Evolutionary conservation across 306 rosid genomes (phyloP).

Genomic region (Castanea sativa): DNA sequence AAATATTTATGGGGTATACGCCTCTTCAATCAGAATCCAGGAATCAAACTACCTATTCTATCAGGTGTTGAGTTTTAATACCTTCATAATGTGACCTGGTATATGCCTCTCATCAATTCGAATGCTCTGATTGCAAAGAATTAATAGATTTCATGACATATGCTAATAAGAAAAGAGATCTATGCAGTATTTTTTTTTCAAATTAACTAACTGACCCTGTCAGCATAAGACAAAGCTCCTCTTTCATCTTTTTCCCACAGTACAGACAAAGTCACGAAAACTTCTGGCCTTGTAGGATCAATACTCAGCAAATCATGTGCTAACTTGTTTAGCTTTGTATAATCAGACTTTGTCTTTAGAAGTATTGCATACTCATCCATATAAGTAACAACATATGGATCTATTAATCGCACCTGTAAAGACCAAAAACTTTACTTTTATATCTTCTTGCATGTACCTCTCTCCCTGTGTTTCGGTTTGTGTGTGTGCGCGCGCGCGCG

Average conservation of each 20-base stretch:
- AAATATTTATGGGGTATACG: background rate
- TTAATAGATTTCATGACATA: constrained; percentile 28
- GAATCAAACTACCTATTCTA: constrained; percentile 6
- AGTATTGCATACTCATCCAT: constrained; percentile 99
- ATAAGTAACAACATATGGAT: constrained; percentile 81
- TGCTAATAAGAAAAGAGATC: constrained; percentile 21
- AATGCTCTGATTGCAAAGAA: constrained; percentile 65
- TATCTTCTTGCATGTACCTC: constrained; percentile 2
- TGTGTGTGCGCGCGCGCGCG: background rate
- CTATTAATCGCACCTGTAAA: constrained; percentile 82
- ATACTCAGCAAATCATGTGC: constrained; percentile 84
- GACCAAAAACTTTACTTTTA: constrained; percentile 27
- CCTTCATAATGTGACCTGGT: constrained; percentile 94
- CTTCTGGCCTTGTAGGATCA: constrained; percentile 96
- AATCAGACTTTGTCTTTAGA: constrained; percentile 84
- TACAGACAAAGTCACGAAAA: constrained; percentile 88
- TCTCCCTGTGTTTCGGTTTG: background rate
- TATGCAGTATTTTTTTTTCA: constrained; percentile 11
- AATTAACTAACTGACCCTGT: constrained; percentile 60
- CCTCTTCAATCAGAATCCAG: constrained; percentile 9
- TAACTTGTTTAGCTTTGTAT: constrained; percentile 79
- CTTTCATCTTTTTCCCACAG: constrained; percentile 95
- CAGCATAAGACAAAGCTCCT: constrained; percentile 91
- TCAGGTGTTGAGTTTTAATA: constrained; percentile 29
- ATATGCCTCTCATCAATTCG: constrained; percentile 90